Conservation (phyloP, 352 stramenopile species). For the Phytopythium litorale region DNA sequence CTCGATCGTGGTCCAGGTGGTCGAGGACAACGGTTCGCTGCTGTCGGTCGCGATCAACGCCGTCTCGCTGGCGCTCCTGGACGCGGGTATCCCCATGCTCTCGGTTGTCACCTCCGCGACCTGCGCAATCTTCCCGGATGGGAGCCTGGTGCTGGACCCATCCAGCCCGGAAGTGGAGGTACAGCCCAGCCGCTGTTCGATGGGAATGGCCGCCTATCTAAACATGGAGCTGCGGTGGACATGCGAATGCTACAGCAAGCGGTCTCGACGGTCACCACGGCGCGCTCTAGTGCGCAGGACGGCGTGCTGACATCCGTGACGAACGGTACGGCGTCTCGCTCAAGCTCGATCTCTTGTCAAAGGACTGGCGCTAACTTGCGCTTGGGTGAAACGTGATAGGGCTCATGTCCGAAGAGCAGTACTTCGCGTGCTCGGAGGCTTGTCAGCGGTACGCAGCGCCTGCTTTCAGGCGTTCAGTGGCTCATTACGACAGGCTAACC, state of each 20-base stretch:
- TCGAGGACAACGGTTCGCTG: constrained; percentile 79
- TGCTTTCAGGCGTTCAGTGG: neutral
- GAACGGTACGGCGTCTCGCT: constrained; percentile 28
- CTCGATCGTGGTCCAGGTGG: constrained; percentile 83
- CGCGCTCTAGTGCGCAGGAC: constrained; percentile 56
- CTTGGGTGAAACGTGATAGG: constrained; percentile 16
- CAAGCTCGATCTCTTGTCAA: neutral
- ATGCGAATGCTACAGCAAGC: constrained; percentile 29
- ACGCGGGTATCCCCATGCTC: constrained; percentile 77
- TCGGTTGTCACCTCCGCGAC: constrained; percentile 64
- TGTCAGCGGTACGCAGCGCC: constrained; percentile 48
- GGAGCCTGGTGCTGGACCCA: constrained; percentile 65
- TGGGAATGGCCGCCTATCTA: neutral
- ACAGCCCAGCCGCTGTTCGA: neutral
- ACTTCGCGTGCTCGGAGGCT: constrained; percentile 79
- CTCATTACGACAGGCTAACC: neutral
- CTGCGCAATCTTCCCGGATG: constrained; percentile 61
- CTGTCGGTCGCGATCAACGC: constrained; percentile 82
- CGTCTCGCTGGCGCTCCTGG: constrained; percentile 69
- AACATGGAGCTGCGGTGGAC: neutral
- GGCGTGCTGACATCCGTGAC: constrained; percentile 78
- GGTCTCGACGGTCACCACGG: constrained; percentile 58
- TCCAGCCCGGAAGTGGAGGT: constrained; percentile 73
- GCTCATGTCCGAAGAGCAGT: constrained; percentile 73
- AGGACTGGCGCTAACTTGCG: neutral